A percentile compares a stretch with the other conserved stretches of the same genome.
These are phyloP conservation scores for Pseudogymnoascus sp. DNA, from an alignment of 2,329 filamentous ascomycete genomes.

Conservation along the genomic window DNA sequence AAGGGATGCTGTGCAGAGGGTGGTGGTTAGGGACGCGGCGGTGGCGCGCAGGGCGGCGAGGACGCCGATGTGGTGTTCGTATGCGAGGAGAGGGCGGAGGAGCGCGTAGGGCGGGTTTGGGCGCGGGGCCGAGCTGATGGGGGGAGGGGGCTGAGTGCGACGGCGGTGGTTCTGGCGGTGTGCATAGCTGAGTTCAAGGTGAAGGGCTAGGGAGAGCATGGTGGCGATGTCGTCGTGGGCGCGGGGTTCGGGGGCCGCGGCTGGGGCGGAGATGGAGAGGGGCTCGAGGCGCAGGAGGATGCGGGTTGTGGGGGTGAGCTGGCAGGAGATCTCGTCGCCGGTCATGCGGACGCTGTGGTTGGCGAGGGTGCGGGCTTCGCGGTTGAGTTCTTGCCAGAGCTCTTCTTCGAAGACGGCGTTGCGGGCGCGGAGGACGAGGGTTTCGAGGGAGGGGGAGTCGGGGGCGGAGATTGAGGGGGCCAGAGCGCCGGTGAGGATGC, in stretches of 20 bases:
- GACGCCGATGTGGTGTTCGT: conserved; percentile 23
- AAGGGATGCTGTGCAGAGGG: conserved; percentile 20
- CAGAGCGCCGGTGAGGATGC: conserved; percentile 50
- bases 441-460: conserved; percentile 53
- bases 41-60: conserved; percentile 17
- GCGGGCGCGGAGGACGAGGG: conserved; percentile 63
- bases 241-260: conserved; percentile 26
- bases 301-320: conserved; percentile 43
- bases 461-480: conserved; percentile 43
- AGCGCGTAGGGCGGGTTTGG: conserved; percentile 43
- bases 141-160: conserved; percentile 56
- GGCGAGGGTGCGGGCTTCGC: conserved; percentile 68
- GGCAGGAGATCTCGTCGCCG: conserved; percentile 48
- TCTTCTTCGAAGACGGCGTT: conserved; percentile 79
- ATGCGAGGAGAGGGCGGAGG: conserved; percentile 44
- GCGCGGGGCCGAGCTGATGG: conserved; percentile 40
- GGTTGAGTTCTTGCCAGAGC: conserved; percentile 79
- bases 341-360: conserved; percentile 62
- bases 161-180: conserved; percentile 68
- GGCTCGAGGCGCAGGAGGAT: conserved; percentile 61
- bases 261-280: conserved; percentile 39
- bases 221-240: conserved; percentile 51
- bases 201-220: conserved; percentile 56
- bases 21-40: conserved; percentile 18
- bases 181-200: conserved; percentile 68